Base-by-base conservation (phyloP, 106 monocot genomes). In the Xerophyta viscosa region DNA sequence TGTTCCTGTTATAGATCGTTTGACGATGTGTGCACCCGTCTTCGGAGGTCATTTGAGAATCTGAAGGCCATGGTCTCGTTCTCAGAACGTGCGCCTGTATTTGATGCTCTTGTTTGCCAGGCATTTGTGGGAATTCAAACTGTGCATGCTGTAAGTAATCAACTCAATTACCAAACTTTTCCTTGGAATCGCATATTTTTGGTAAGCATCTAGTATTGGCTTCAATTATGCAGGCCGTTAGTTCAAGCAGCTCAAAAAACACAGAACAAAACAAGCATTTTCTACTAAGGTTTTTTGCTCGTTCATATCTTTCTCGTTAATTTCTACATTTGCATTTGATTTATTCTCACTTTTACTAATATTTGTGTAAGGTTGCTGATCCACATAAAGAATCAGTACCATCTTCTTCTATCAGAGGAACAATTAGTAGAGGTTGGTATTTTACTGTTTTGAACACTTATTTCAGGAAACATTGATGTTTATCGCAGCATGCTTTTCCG, bases 391-490 rank as follows among this genome's bases (percentile, higher is more conserved):
- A 90, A 78, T 63, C 71, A 67, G 29, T 77, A 77, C 46, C 69
- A 76, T 63, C 18, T 20, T 29, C 53, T 84, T 65, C 46, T 98
- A 54, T 50, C 78, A 33, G 29, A 67, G n/a, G 82, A 79, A 24
- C 89, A 89, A 66, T 62, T 86, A 31, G 58, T 70, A 31, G 86
- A 90, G 96, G 96, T 98, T 18, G 41, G 48, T 20, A n/a, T 31
- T 37, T 54, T 37, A 24, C 24, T 61, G 33, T 11, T 33, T 6
- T 11, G 11, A 33, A 33, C 11, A 33, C 33, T 33, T 33, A 5
- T n/a, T n/a, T n/a, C n/a, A n/a, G n/a, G n/a, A n/a, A n/a, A n/a
- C n/a, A n/a, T n/a, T n/a, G n/a, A n/a, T n/a, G n/a, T n/a, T n/a
- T n/a, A n/a, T n/a, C n/a, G n/a, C n/a, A n/a, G n/a, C n/a, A n/a